Evolutionary conservation across 1,284 basidiomycete species (phyloP), one percentile per base, ranked within the genome.

Genomic region (Cryptococcus hybrid): DNA sequence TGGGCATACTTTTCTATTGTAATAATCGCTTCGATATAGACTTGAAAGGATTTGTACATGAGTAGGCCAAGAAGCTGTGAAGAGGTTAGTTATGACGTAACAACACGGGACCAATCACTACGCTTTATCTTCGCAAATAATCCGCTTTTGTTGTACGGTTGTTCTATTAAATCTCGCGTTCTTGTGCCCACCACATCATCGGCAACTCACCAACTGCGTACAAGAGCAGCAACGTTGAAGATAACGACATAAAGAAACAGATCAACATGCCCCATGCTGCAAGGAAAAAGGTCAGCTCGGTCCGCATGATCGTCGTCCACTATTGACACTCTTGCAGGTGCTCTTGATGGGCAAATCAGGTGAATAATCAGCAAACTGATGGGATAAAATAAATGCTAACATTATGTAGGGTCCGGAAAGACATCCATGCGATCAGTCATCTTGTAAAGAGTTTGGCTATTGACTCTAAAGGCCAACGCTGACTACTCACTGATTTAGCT

Each of bases 341-440:
- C 84, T 96, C 64, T 82, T 95, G 62, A 96, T 96, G 92, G 92
- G 92, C 66, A 91, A 92, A 69, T 93, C 90, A 30, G 92, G 81
- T 77, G 63, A 59, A 71, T 63, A 5, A 11, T 7, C 3, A 34
- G 4, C 47, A 8, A 9, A 37, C 24, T 42, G 35, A 18, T 54
- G 4, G 30, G 8, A 46, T 45, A 35, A 45, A 18, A 51, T 5
- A 24, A 7, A 8, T 24, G 34, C 13, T 47, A 30, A 7, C 8
- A 24, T 8, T 15, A 36, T 6, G 24, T 24, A 73, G 82, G 82
- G 30, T 81, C 79, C 58, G 83, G 83, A 46, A 85, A 84, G 82
- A 98, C 96, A 11, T 97, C 94, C 7, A 99, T 99, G 95, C 86
- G 95, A 49, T 94, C 93, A 34, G 88, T 99, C 78, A 97, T 99